Conservation (phyloP, 2,329 filamentous ascomycete genomes). For the Ambrosiella xylebori region DNA sequence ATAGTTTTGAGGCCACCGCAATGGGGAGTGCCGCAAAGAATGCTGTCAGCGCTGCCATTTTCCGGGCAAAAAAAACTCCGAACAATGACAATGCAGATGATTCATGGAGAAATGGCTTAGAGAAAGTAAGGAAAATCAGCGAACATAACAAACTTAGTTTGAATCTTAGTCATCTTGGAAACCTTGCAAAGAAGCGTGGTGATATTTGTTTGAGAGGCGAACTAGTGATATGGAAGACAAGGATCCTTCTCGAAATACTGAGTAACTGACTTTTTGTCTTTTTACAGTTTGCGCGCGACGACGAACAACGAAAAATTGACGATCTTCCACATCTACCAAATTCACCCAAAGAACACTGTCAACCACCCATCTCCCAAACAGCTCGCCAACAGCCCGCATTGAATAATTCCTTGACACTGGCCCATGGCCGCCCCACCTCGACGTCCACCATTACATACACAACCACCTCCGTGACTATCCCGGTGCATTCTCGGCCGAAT, state of each 20-base stretch:
- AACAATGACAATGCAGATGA: no score
- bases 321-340: background rate
- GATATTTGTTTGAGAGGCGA: no score
- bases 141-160: no score
- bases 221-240: no score
- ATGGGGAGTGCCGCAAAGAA: background rate
- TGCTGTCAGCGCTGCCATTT: background rate
- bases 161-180: no score
- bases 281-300: background rate
- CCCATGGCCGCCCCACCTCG: background rate
- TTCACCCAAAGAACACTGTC: background rate
- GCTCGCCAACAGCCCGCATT: background rate
- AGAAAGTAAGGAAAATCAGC: no score
- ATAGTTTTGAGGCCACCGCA: background rate
- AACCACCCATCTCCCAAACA: background rate
- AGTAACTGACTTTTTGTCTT: background rate
- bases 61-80: background rate
- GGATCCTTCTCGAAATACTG: background rate
- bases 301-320: background rate
- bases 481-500: background rate
- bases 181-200: no score
- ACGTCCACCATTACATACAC: background rate
- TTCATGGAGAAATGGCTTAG: no score
- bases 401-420: background rate
- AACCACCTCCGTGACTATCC: background rate